Conservation (phyloP, 2,329 filamentous ascomycete species). For the Ascochyta viciae-villosae region DNA sequence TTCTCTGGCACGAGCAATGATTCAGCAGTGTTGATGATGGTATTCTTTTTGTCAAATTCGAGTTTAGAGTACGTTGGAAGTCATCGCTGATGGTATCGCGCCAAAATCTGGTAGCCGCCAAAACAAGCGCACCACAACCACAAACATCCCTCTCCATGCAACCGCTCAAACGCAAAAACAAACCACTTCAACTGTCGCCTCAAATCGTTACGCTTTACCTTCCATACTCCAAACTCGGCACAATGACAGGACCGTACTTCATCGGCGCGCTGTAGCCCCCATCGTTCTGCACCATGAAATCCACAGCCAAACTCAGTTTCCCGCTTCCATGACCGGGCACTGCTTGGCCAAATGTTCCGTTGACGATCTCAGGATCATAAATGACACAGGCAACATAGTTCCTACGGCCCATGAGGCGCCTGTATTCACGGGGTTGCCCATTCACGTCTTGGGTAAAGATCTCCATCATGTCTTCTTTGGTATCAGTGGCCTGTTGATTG, state of each 20-base stretch:
- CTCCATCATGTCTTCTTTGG: constrained; percentile 99
- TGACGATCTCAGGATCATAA: constrained; percentile 84
- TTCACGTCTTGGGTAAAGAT: constrained; percentile 95
- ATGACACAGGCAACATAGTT: constrained; percentile 95
- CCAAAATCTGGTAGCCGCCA: not conserved
- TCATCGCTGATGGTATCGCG: not conserved
- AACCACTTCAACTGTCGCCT: not conserved
- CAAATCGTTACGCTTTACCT: constrained; percentile 37
- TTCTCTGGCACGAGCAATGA: not conserved
- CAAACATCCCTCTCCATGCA: constrained; percentile 33
- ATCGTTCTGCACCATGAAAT: constrained; percentile 96
- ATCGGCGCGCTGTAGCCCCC: constrained; percentile 80
- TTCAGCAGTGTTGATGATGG: not conserved
- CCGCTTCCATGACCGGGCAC: constrained; percentile 51
- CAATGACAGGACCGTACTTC: constrained; percentile 96
- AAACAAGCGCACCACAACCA: not conserved
- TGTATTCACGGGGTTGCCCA: constrained; percentile 80
- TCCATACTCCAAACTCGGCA: constrained; percentile 71
- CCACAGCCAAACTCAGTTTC: constrained; percentile 82
- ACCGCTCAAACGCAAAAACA: constrained; percentile 19
- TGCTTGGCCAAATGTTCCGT: constrained; percentile 52
- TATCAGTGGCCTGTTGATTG: constrained; percentile 78
- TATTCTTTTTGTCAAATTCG: not conserved
- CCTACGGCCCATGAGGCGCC: constrained; percentile 89
- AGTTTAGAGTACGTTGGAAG: not conserved